Evolutionary conservation across 2,329 filamentous ascomycete species (phyloP), one percentile per base, ranked within the genome.

Genomic region (Curvularia spicifera): DNA sequence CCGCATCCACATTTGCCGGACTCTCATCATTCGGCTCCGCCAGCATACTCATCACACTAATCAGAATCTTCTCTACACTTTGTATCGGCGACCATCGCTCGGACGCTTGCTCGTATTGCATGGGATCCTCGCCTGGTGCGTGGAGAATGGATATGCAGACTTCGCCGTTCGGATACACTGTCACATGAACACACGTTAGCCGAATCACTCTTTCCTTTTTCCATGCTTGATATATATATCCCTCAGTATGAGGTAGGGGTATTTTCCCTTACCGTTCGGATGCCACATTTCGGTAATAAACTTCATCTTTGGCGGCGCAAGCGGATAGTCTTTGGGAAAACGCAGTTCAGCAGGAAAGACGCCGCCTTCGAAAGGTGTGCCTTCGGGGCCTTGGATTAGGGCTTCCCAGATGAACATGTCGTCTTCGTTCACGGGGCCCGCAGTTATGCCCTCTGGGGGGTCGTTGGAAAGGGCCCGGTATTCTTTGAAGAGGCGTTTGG

Each of bases 141-240:
- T 99, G 95, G 42, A 99, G 84, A 79, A 99, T 99, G 43, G 91
- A 96, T 77, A 99, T 98, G 83, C 95, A 99, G 57, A 99, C 91
- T 65, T 89, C 87, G 71, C 95, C 95, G 73, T 86, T 87, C 7
- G 86, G 81, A 80, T 97, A 98, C 75, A 99, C 86, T 87, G 65
- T 45, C 4, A 15, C 42, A 24, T 8, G 3, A 12, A 12, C 6
- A 3, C 24, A 1, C 1, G 12, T 31, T 9, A 31, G 28, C 28
- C 6, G 3, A 31, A 31, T 5, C 28, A 10, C 28, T 9, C 28
- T 8, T 4, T 7, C 28, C 5, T 8, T 26, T 26, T 6, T 4
- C 24, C 28, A 31, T 7, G 8, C 28, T 31, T 31, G 6, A 10
- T 4, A 9, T 10, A 2, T 10, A 18, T 18, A 18, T 18, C 18